Evolutionary conservation across 495 filamentous ascomycete species (phyloP), one percentile per base, ranked within the genome.

Genomic region (Haplographium delicatum): DNA sequence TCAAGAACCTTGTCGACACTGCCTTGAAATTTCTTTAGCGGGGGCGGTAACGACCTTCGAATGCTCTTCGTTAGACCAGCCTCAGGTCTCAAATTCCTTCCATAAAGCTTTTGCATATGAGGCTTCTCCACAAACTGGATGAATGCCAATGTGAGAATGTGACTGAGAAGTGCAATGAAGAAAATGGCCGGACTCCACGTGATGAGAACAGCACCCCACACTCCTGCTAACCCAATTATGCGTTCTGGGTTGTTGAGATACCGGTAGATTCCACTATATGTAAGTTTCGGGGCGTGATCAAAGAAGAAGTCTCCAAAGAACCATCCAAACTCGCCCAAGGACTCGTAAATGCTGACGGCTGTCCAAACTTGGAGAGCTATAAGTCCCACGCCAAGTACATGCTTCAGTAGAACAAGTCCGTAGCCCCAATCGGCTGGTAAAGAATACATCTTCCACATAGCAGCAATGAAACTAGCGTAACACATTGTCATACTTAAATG

Each of bases 261-360:
- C 51, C 93, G 89, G 64, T 98, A 98, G 59, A 98, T 98, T 44
- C 93, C 94, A 55, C 84, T 88, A 71, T 97, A 98, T 18, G 88
- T 97, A 41, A 97, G 76, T 60, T 95, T 94, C 18, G 80, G 84
- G 8, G 81, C 79, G 38, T 83, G 82, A 56, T 95, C 89, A 69
- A 96, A 96, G 72, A 89, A 89, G 73, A 98, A 98, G 65, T 98
- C 93, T 10, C 93, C 93, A 60, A 89, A 98, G 74, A 97, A 98
- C 93, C 94, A 98, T 56, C 94, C 94, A 62, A 96, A 97, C 62
- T 98, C 93, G 35, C 91, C 91, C 2, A 97, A 82, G 4, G 91
- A 96, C 13, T 96, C 89, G 68, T 96, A 95, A 51, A 97, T 94
- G 65, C 90, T 95, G 52, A 87, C 68, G 4, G 86, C 83, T 3